Evolutionary conservation across 2,329 filamentous ascomycete genomes (phyloP), one percentile per base, ranked within the genome.

Genomic region (Colletotrichum theobromicola): DNA sequence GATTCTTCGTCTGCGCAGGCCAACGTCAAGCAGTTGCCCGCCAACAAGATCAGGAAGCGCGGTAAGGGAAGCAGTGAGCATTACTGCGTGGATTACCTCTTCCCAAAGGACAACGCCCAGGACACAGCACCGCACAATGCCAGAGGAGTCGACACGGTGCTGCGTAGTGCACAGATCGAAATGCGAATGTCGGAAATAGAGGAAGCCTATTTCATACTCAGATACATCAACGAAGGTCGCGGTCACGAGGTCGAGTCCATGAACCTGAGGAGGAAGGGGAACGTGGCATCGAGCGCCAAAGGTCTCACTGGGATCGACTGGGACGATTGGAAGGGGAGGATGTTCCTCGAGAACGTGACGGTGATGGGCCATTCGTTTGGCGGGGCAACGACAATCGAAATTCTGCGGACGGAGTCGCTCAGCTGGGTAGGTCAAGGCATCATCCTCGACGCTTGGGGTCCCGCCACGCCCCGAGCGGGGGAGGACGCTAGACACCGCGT

Each of bases 351-450:
- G 13, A 86, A 90, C 63, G 88, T 92, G 21, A 93, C 91, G 2
- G 86, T 90, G 73, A 89, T 92, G 77, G 92, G 92, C 0, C 92
- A 94, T 79, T 93, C 90, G 2, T 94, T 94, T 77, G 92, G 92
- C 21, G 92, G 91, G 4, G 92, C 92, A 10, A 93, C 92, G 1
- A 87, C 89, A 0, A 87, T 92, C 3, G 91, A 93, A 78, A 85
- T 92, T 7, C 84, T 93, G 37, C 85, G 92, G 24, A 85, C 90
- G 65, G 81, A 84, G 30, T 85, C 90, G 26, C 84, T 93, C 74
- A 77, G 84, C 10, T 92, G 90, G 81, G 84, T 93, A 26, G 86
- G 89, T 5, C 91, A 93, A 78, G 92, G 91, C 3, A 90, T 94
- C 70, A 88, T 93, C 30, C 91, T 93, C 72, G 92, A 94, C 76